Percentiles rank a stretch among this genome's conserved stretches.
Conservation (phyloP, 257 asterid genomes). For the Rubia yunnanensis region DNA sequence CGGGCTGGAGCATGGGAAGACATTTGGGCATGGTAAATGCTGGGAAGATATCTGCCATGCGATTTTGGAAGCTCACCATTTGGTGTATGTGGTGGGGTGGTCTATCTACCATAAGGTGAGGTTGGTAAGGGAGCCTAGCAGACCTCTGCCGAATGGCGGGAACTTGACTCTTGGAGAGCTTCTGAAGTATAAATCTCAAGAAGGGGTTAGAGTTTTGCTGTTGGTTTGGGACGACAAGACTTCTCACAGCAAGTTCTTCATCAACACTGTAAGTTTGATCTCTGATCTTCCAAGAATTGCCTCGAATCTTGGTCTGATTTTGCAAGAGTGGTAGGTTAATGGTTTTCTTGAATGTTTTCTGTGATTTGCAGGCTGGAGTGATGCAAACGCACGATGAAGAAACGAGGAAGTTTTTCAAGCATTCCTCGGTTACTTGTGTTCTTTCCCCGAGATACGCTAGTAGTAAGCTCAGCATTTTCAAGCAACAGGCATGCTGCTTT, state of each 20-base stretch:
- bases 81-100: constrained; percentile 69
- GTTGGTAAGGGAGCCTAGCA: constrained; percentile 66
- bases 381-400: constrained; percentile 98
- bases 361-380: constrained; percentile 64
- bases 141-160: constrained; percentile 76
- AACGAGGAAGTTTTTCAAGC: constrained; percentile 85
- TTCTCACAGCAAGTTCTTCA: constrained; percentile 74
- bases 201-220: constrained; percentile 86
- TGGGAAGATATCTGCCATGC: constrained; percentile 85
- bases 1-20: constrained; percentile 28
- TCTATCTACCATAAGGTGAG: constrained; percentile 64
- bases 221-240: constrained; percentile 98
- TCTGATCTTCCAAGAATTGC: background rate
- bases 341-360: background rate
- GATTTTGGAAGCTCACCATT: constrained; percentile 66
- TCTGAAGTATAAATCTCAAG: constrained; percentile 84
- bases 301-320: too few species aligned
- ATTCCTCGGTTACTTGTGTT: constrained; percentile 82
- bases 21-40: constrained; percentile 44
- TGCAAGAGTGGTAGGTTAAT: background rate
- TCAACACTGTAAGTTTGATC: constrained; percentile 68
- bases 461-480: constrained; percentile 97
- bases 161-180: constrained; percentile 74
- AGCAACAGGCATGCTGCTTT: constrained; percentile 88
- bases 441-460: constrained; percentile 92